phyloP scores from a whole-genome alignment of 768 basidiomycete genomes.

The Suillus fuscotomentosus region DNA sequence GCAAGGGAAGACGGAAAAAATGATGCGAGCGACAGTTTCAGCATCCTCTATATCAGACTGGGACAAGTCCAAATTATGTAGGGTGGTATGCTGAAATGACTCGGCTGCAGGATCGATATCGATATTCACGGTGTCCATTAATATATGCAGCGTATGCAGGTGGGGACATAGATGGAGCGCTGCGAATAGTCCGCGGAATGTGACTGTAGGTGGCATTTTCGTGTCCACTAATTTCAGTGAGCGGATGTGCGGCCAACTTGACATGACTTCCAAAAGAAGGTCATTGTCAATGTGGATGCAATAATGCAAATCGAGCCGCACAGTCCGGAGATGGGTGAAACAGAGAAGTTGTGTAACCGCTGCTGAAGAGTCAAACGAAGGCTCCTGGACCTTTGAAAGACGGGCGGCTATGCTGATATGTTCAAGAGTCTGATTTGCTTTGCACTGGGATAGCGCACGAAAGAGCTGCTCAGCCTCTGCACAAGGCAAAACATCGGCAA shows the following conservation, averaged over 20 bases:
- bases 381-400: neutral
- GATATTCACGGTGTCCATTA: neutral
- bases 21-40: neutral
- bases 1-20: neutral
- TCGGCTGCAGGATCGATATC: neutral
- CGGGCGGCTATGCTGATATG: neutral
- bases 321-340: neutral
- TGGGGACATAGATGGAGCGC: neutral
- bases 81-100: neutral
- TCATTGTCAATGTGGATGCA: neutral
- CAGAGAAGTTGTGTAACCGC: neutral
- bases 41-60: neutral
- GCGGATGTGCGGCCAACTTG: neutral
- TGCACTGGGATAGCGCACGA: neutral
- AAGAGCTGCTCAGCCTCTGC: neutral
- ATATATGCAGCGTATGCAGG: neutral
- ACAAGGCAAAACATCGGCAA: neutral
- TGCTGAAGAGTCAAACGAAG: neutral
- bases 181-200: neutral
- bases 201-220: neutral
- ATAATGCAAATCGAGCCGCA: neutral
- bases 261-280: neutral
- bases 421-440: neutral
- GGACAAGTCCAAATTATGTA: neutral
- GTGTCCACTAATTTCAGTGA: neutral